These are phyloP conservation scores for Populus alba DNA, from an alignment of 345 rosid species.

Conservation along the genomic window DNA sequence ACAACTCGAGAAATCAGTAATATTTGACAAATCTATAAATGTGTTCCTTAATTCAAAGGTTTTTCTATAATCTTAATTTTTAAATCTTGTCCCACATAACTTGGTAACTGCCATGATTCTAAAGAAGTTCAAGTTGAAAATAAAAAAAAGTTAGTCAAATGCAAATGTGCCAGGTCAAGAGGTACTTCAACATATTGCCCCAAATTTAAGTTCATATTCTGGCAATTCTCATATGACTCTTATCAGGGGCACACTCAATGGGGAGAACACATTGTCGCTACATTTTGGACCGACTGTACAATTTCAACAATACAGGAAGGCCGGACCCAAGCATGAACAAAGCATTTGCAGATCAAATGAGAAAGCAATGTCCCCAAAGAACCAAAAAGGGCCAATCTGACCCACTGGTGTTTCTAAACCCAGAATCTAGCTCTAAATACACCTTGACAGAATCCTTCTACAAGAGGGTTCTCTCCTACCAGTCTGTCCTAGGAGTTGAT, in stretches of 20 bases:
- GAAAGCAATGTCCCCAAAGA: conserved; percentile 32
- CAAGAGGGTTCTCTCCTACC: conserved; percentile 40
- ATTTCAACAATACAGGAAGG: conserved; percentile 25
- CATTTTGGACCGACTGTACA: conserved; percentile 22
- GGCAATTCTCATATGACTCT: no score
- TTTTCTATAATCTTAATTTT: no score
- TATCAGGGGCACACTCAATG: conserved; percentile 21
- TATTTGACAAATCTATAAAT: no score
- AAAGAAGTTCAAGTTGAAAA: no score
- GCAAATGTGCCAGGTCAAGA: neutral
- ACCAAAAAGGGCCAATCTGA: conserved; percentile 44
- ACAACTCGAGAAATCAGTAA: neutral
- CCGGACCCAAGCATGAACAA: conserved; percentile 27
- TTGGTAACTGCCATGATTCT: no score
- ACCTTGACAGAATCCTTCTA: conserved; percentile 48
- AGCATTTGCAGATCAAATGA: conserved; percentile 21
- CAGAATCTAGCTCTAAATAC: conserved; percentile 46
- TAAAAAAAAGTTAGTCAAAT: neutral
- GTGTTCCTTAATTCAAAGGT: no score
- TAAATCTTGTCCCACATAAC: no score
- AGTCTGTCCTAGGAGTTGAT: conserved; percentile 61
- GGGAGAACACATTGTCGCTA: conserved; percentile 20
- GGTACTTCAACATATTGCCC: neutral
- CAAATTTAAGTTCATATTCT: neutral
- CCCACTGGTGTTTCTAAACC: conserved; percentile 58